Evolutionary conservation across 371 early-diverging fungal genomes (phyloP).

Genomic region (Mortierella polycephala): DNA sequence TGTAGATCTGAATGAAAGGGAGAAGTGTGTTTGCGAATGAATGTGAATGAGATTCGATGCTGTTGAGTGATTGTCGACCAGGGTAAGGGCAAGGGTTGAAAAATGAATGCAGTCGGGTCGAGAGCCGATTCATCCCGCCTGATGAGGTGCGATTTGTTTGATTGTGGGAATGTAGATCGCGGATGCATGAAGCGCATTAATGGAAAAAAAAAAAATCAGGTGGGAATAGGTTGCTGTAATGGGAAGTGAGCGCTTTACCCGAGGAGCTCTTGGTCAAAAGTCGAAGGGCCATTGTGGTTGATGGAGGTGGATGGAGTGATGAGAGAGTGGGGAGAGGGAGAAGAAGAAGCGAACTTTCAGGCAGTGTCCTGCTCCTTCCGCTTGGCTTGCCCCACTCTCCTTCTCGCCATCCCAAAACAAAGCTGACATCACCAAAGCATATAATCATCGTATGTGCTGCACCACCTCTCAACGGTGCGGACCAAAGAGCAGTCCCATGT

Average conservation of each 20-base stretch:
- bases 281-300: conserved; percentile 52
- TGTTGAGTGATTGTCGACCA: neutral
- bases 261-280: conserved; percentile 58
- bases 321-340: conserved; percentile 27
- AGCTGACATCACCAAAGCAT: too few species aligned
- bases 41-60: too few species aligned
- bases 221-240: neutral
- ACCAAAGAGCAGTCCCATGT: too few species aligned
- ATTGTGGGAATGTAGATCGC: neutral
- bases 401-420: neutral
- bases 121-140: neutral
- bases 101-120: neutral
- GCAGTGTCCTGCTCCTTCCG: conserved; percentile 10
- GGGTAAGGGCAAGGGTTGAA: neutral
- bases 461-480: too few species aligned
- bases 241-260: conserved; percentile 31
- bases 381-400: conserved; percentile 2
- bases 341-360: conserved; percentile 5
- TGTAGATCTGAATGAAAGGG: conserved; percentile 1
- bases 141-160: neutral
- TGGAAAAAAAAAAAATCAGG: neutral
- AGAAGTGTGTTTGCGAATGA: neutral
- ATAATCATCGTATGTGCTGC: too few species aligned
- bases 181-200: neutral
- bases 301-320: conserved; percentile 5